Evolutionary conservation across 257 asterid genomes (phyloP).

Genomic region (Petunia axillaris): DNA sequence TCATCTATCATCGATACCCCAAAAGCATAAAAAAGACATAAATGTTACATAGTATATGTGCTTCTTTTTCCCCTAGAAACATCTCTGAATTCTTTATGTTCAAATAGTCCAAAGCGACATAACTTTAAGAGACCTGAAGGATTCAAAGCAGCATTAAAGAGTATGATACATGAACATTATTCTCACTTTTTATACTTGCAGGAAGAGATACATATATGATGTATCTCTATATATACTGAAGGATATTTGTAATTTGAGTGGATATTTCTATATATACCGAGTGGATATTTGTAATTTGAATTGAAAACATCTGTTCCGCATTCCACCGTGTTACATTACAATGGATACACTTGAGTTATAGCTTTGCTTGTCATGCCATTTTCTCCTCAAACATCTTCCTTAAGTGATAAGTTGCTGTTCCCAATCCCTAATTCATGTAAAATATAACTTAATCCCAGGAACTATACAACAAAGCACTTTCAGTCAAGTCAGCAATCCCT

Average conservation of each 20-base stretch:
- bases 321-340: no score
- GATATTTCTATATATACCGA: no score
- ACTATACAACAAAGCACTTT: constrained; percentile 79
- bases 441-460: constrained; percentile 50
- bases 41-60: no score
- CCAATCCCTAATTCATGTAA: not conserved
- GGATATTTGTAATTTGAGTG: no score
- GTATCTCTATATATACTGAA: not conserved
- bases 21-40: no score
- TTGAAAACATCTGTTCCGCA: no score
- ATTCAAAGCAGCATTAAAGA: not conserved
- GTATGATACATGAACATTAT: not conserved
- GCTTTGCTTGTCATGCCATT: no score
- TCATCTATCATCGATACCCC: no score
- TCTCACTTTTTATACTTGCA: not conserved
- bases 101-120: not conserved
- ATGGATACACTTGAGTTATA: no score
- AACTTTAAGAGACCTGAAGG: not conserved
- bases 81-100: not conserved
- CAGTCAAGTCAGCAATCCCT: constrained; percentile 95
- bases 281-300: no score
- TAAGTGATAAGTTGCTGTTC: not conserved
- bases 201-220: not conserved
- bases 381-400: not conserved
- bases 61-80: no score